These are phyloP conservation scores for Gigaspora rosea DNA, from an alignment of 192 early-diverging fungal species.

Conservation along the genomic window DNA sequence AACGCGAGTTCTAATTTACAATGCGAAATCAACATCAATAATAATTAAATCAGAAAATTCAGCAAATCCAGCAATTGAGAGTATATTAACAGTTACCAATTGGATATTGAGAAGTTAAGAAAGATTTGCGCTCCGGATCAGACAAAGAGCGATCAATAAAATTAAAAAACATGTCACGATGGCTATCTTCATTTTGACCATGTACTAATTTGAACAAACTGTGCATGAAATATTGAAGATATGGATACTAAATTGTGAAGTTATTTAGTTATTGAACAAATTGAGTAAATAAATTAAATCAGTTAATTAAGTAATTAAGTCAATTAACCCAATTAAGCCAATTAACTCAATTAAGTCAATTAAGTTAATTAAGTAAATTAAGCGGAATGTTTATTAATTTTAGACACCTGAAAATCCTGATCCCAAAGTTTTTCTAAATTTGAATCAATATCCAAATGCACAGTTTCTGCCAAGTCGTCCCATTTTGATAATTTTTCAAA, in stretches of 20 bases:
- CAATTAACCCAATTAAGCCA: background rate
- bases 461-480: slow-evolving; percentile 56
- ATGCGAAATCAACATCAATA: background rate
- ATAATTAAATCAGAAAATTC: background rate
- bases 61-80: background rate
- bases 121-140: slow-evolving; percentile 29
- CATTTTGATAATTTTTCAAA: slow-evolving; percentile 64
- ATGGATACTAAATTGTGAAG: slow-evolving; percentile 39
- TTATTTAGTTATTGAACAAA: background rate
- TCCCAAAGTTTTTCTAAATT: slow-evolving; percentile 58
- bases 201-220: slow-evolving; percentile 53
- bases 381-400: background rate
- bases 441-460: slow-evolving; percentile 55
- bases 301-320: too few species aligned
- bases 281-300: background rate
- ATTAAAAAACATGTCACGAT: slow-evolving; percentile 55
- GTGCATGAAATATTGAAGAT: slow-evolving; percentile 58
- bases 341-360: background rate
- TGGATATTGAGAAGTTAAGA: slow-evolving; percentile 40
- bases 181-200: slow-evolving; percentile 41
- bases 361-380: background rate
- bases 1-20: slow-evolving; percentile 46
- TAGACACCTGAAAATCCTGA: slow-evolving; percentile 35
- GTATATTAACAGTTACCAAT: slow-evolving; percentile 34
- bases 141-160: slow-evolving; percentile 52